Base-by-base conservation (phyloP, 2,329 filamentous ascomycete genomes). In the Lizonia empirigonia region DNA sequence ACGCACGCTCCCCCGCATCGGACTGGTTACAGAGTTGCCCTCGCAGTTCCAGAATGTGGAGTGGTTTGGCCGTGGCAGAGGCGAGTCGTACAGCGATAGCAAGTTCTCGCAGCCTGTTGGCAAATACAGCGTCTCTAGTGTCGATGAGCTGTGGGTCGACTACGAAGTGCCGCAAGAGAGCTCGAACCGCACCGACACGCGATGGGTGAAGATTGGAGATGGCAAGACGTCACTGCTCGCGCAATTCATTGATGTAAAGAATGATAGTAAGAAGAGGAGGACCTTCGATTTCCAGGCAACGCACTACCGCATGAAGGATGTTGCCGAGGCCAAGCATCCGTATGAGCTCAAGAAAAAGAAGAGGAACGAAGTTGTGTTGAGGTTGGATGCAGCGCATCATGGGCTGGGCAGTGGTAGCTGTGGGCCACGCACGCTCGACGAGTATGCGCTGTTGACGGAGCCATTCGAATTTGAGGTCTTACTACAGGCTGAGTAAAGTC, bases 131-230 rank as follows among this genome's bases (percentile, higher is more conserved):
- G 65, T 63, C 0, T 60, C 67, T 9, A 60, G 59, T 1, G 71
- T 85, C 1, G 74, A 77, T 1, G 76, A 80, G 0, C 75, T 89
- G 20, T 80, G 82, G 63, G 78, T 79, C 0, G 74, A 77, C 1
- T 88, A 88, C 60, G 86, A 89, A 15, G 83, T 85, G 18, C 86
- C 86, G 0, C 86, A 90, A 65, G 86, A 89, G 60, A 83, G 81
- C 44, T 84, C 84, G 1, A 89, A 89, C 65, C 76, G 83, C 12
- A 82, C 82, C 46, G 83, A 83, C 26, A 82, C 81, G 0, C 76
- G 82, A 6, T 88, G 83, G 81, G 69, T 88, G 3, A 70, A 72
- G 9, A 13, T 71, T 5, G 44, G 49, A 9, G 53, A 62, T 7
- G 47, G 41, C 10, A 55, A 47, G 7, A 42, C 53, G 2, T 54